A percentile compares a stretch with the other conserved stretches of the same genome.
phyloP scores from a whole-genome alignment of 116 monocot genomes.

The Thalassia testudinum region DNA sequence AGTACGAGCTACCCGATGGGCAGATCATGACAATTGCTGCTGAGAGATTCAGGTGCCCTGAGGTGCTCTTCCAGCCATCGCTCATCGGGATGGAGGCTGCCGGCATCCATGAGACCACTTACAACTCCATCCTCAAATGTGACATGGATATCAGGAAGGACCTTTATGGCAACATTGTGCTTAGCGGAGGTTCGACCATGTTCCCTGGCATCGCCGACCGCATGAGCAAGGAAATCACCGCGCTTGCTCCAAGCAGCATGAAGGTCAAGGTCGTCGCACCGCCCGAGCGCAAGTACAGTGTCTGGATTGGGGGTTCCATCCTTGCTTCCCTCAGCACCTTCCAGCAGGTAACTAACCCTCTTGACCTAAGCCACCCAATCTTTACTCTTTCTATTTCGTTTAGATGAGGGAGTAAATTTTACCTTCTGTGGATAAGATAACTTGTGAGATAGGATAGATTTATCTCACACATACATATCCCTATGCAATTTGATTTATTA shows the following conservation, averaged over 20 bases:
- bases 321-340: slow-evolving; percentile 27
- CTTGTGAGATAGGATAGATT: no score
- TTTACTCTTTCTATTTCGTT: no score
- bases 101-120: slow-evolving; percentile 23
- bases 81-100: slow-evolving; percentile 21
- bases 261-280: slow-evolving; percentile 26
- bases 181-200: slow-evolving; percentile 27
- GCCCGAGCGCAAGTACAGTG: slow-evolving; percentile 21
- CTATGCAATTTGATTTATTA: no score
- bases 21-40: slow-evolving; percentile 19
- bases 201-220: slow-evolving; percentile 24
- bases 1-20: slow-evolving; percentile 22
- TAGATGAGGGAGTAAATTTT: no score
- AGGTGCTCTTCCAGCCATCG: slow-evolving; percentile 29
- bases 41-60: slow-evolving; percentile 20
- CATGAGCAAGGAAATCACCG: slow-evolving; percentile 27
- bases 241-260: slow-evolving; percentile 26
- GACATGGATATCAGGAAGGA: slow-evolving; percentile 30
- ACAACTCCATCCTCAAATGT: slow-evolving; percentile 26
- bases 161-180: slow-evolving; percentile 25
- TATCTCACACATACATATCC: no score
- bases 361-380: no score
- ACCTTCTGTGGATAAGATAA: no score
- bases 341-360: slow-evolving; percentile 13
- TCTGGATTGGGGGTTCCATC: slow-evolving; percentile 28